Base-by-base conservation (phyloP, 2,329 filamentous ascomycete species). In the Aspergillus proliferans region DNA sequence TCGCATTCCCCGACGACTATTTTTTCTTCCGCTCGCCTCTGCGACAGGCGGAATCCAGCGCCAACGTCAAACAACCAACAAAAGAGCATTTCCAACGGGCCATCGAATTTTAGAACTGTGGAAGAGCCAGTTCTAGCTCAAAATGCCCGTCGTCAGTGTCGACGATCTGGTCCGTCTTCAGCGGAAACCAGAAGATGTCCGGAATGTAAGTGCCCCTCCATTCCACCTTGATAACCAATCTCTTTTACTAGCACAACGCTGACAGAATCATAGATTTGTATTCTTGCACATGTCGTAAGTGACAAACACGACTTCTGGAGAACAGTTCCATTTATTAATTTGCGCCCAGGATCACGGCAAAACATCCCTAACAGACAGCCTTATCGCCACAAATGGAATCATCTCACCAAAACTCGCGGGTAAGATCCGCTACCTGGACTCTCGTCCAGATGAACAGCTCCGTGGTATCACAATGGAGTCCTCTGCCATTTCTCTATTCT, bases 391-490 rank as follows among this genome's bases (percentile, higher is more conserved):
- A 57, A 98, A 98, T 80, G 93, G 93, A 74, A 97, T 98, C 74
- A 98, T 98, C 65, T 97, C 93, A 26, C 88, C 92, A 48, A 97
- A 97, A 68, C 79, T 97, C 64, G 93, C 93, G 49, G 93, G 93
- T 69, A 97, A 97, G 77, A 94, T 98, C 71, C 86, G 93, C 58
- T 98, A 97, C 65, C 83, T 98, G 51, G 93, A 98, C 73, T 97
- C 93, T 19, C 80, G 93, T 40, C 92, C 92, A 1, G 93, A 98
- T 71, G 93, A 98, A 70, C 93, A 98, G 72, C 81, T 88, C 14
- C 86, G 93, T 56, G 93, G 93, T 49, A 98, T 98, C 65, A 98
- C 93, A n/a, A 98, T 98, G 93, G 93, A 98, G 70, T 97, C 93
- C 0, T 97, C 92, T 5, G 93, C 93, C 53, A 98, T 98, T 56